Conservation (phyloP, 345 rosid genomes). For the Lepidium didymum region DNA sequence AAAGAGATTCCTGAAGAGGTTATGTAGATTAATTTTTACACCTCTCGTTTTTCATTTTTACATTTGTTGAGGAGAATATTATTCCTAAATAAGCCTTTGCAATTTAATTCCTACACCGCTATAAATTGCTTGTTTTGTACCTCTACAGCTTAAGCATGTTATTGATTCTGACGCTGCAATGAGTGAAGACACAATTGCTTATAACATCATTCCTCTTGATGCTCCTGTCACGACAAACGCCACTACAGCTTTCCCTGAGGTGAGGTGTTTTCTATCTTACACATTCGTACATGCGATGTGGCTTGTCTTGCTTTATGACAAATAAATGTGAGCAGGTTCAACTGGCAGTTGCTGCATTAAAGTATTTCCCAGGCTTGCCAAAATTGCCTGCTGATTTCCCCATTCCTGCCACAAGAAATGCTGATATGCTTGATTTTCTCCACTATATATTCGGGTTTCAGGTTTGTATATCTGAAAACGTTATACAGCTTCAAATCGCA, state of each 20-base stretch:
- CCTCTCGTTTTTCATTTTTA: constrained; percentile 4
- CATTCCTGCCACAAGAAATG: constrained; percentile 58
- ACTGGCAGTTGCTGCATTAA: constrained; percentile 69
- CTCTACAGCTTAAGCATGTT: constrained; percentile 66
- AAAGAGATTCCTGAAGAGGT: constrained; percentile 93
- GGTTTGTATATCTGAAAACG: constrained; percentile 41
- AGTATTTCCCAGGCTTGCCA: constrained; percentile 65
- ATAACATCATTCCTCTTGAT: constrained; percentile 85
- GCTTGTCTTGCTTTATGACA: constrained; percentile 13
- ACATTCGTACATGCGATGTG: constrained; percentile 2
- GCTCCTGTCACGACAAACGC: constrained; percentile 65
- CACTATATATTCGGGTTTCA: constrained; percentile 91
- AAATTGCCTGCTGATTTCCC: constrained; percentile 60
- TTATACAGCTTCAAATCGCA: not conserved
- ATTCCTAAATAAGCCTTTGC: not conserved
- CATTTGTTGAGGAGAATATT: not conserved
- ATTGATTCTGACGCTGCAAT: constrained; percentile 90
- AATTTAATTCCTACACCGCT: not conserved
- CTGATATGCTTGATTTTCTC: constrained; percentile 84
- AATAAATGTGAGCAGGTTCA: constrained; percentile 48
- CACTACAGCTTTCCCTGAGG: constrained; percentile 72
- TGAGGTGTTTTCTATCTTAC: constrained; percentile 22
- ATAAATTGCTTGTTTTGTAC: not conserved
- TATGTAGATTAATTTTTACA: constrained; percentile 9
- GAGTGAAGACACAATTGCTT: constrained; percentile 90